A percentile compares a stretch with the other conserved stretches of the same genome.
Evolutionary conservation across 2,329 filamentous ascomycete species (phyloP).

Genomic region (Truncatella angustata): DNA sequence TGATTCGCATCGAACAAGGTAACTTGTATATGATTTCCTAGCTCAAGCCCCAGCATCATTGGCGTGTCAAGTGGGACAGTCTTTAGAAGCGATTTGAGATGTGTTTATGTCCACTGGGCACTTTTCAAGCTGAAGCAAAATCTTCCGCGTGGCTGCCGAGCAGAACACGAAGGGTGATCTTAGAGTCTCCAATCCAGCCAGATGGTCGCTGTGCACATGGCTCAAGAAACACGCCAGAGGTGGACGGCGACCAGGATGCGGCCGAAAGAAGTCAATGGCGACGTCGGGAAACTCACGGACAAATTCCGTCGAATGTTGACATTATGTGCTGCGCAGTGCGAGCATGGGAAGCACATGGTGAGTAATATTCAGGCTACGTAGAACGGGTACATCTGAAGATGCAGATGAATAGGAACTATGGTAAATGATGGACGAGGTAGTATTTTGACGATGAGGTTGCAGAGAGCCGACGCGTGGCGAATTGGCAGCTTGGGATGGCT

Average conservation of each 20-base stretch:
- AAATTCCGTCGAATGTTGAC: slow-evolving; percentile 75
- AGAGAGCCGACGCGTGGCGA: too few species aligned
- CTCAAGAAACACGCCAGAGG: slow-evolving; percentile 85
- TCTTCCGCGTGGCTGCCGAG: slow-evolving; percentile 76
- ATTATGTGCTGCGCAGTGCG: slow-evolving; percentile 37
- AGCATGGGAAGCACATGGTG: neutral
- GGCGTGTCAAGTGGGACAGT: slow-evolving; percentile 80
- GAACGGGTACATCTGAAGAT: too few species aligned
- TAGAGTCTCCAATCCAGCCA: slow-evolving; percentile 74
- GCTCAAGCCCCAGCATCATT: slow-evolving; percentile 70
- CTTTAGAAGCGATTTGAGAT: slow-evolving; percentile 71
- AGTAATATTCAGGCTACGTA: too few species aligned
- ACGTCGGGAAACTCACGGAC: slow-evolving; percentile 79
- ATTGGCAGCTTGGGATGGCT: too few species aligned
- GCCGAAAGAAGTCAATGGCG: slow-evolving; percentile 78
- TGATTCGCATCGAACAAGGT: slow-evolving; percentile 92
- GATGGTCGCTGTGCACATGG: slow-evolving; percentile 90
- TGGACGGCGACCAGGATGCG: slow-evolving; percentile 48
- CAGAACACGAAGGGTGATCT: slow-evolving; percentile 86
- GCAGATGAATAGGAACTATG: too few species aligned
- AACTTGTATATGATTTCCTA: slow-evolving; percentile 68
- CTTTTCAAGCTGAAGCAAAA: slow-evolving; percentile 77
- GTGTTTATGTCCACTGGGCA: slow-evolving; percentile 76
- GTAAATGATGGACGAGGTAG: too few species aligned
- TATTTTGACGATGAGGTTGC: too few species aligned